A percentile compares a stretch with the other conserved stretches of the same genome.
These are phyloP conservation scores for Hondaea fermentalgiana DNA, from an alignment of 108 stramenopile species.

Conservation along the genomic window DNA sequence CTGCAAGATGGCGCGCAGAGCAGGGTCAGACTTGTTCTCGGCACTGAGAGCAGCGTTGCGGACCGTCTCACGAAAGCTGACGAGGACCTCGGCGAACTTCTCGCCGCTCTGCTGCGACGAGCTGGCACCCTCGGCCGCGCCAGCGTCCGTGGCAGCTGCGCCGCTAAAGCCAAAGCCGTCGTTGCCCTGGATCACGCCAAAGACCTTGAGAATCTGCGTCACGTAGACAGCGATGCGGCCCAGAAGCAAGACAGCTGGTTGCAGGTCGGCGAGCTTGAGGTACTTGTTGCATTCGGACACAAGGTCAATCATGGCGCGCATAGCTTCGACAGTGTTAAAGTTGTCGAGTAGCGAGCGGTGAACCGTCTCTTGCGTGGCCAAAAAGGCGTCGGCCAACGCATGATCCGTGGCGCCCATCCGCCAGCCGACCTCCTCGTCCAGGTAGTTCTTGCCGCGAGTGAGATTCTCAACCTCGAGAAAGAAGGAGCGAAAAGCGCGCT, in stretches of 20 bases:
- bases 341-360: constrained; percentile 74
- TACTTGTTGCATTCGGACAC: constrained; percentile 71
- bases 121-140: constrained; percentile 29
- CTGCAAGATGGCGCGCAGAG: constrained; percentile 41
- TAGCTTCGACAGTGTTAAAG: constrained; percentile 79
- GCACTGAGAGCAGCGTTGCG: constrained; percentile 56
- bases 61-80: constrained; percentile 68
- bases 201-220: constrained; percentile 70
- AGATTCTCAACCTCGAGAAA: constrained; percentile 63
- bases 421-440: background rate
- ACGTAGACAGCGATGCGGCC: constrained; percentile 70
- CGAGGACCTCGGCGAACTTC: constrained; percentile 70
- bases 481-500: constrained; percentile 75
- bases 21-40: constrained; percentile 36
- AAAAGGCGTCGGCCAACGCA: background rate
- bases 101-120: constrained; percentile 32
- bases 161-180: constrained; percentile 68
- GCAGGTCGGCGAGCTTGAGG: constrained; percentile 41
- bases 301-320: constrained; percentile 63
- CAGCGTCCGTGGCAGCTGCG: constrained; percentile 27
- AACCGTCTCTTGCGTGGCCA: constrained; percentile 35
- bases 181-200: constrained; percentile 70
- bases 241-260: constrained; percentile 53
- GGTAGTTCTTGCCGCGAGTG: background rate
- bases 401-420: background rate